A percentile compares a stretch with the other conserved stretches of the same genome.
These are phyloP conservation scores for Pneumocystis wakefieldiae DNA, from an alignment of 1,139 yeast genomes.

Conservation along the genomic window DNA sequence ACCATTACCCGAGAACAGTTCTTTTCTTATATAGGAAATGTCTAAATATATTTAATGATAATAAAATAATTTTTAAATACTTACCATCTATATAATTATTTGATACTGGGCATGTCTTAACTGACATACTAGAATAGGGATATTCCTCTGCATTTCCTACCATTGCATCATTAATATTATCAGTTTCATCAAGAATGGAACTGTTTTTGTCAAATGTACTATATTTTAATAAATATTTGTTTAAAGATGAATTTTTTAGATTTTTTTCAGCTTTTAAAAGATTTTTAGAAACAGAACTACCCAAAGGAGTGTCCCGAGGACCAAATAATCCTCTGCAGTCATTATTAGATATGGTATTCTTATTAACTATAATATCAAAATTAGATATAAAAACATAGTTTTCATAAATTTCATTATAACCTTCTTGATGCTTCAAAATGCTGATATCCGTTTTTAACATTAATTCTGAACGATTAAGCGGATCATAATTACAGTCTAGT, in stretches of 20 bases:
- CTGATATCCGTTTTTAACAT: too few species aligned
- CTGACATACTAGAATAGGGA: neutral
- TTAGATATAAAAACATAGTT: neutral
- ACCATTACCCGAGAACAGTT: neutral
- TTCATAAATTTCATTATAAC: neutral
- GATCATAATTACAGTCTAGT: too few species aligned
- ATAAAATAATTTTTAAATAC: neutral
- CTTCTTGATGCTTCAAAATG: neutral
- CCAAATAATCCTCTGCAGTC: neutral
- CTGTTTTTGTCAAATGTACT: neutral
- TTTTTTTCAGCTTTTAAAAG: neutral
- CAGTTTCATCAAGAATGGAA: neutral
- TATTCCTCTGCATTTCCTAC: neutral
- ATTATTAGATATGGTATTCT: neutral
- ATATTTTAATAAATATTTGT: neutral
- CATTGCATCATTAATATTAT: neutral
- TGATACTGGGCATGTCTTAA: neutral
- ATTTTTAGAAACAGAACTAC: neutral
- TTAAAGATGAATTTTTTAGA: neutral
- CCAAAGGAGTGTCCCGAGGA: neutral
- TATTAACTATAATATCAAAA: neutral
- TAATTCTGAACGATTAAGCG: neutral
- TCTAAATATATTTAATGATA: neutral
- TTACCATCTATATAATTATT: neutral
- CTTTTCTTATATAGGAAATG: neutral